Conservation (phyloP, 306 rosid species). For the Astragalus membranaceus region DNA sequence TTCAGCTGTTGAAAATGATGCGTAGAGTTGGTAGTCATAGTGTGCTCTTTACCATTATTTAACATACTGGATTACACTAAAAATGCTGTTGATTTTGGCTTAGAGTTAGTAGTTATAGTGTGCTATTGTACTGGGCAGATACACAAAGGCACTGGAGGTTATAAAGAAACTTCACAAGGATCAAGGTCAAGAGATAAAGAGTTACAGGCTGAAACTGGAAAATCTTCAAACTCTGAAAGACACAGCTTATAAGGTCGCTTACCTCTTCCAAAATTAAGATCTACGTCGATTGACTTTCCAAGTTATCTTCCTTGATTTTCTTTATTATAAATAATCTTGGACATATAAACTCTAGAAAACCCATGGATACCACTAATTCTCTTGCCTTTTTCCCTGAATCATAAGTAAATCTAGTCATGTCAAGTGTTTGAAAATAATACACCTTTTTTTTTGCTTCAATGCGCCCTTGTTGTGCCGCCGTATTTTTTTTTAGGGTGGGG, state of each 20-base stretch:
- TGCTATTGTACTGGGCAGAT: conserved; percentile 36
- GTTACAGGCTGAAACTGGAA: conserved; percentile 79
- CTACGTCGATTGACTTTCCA: neutral
- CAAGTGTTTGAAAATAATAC: neutral
- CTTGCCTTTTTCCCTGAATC: neutral
- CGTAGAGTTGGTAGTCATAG: too few species aligned
- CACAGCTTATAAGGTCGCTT: conserved; percentile 74
- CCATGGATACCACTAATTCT: neutral
- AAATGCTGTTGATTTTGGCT: conserved; percentile 2
- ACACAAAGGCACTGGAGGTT: conserved; percentile 93
- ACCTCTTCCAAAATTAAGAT: neutral
- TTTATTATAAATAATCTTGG: neutral
- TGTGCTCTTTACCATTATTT: neutral
- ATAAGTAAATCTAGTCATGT: neutral
- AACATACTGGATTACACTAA: neutral
- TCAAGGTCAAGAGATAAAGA: conserved; percentile 85
- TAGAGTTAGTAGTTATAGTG: conserved; percentile 1
- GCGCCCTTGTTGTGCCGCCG: neutral
- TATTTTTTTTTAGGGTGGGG: neutral
- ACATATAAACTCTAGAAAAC: neutral
- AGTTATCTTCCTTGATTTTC: neutral
- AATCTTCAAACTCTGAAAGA: conserved; percentile 84
- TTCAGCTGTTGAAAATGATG: neutral
- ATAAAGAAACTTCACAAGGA: conserved; percentile 91
- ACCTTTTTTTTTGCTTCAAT: neutral